Base-by-base conservation (phyloP, 225 moss, liverwort and hornwort species). In the Anthoceros angustus region DNA sequence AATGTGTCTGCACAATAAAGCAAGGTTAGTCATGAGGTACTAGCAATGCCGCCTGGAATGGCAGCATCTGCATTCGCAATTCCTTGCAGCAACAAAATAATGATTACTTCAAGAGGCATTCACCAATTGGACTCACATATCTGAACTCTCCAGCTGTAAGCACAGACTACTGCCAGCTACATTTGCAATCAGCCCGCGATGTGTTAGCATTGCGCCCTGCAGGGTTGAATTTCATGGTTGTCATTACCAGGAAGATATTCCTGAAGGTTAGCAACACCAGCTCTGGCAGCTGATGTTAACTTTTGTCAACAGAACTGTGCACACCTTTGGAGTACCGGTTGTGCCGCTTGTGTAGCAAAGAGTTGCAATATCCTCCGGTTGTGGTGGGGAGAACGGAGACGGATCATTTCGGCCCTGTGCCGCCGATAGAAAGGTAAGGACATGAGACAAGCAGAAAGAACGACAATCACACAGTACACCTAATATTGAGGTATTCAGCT, bases 281-380 rank as follows among this genome's bases (percentile, higher is more conserved):
- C 2, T 32, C 32, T 32, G 32, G 32, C 32, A 32, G 4, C 1
- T 32, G 32, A 32, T 32, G 32, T n/a, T n/a, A n/a, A 32, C 15
- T 20, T 20, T 20, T 15, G 7, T 18, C n/a, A 23, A 55, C 18
- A 15, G 55, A 55, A 46, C 8, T 8, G 2, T 9, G 8, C 18
- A 55, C 14, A 85, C 85, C 82, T 98, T 98, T 12, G 95, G 95
- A 69, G 88, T 84, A 39, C 95, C 95, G 9, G 95, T 98, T 12
- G 95, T 98, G 32, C 95, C 95, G 50, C 95, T 98, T 60, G 95
- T 98, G 72, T 98, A 98, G 77, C 95, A 98, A 40, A 98, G 74
- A 64, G 95, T 98, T 41, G 88, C 91, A 42, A 87, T 18, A 70
- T 98, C 91, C 67, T 88, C 83, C 24, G 88, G 77, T 61, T 72